Conservation (phyloP, 2,329 filamentous ascomycete genomes). For the Colletotrichum neosansevieriae region DNA sequence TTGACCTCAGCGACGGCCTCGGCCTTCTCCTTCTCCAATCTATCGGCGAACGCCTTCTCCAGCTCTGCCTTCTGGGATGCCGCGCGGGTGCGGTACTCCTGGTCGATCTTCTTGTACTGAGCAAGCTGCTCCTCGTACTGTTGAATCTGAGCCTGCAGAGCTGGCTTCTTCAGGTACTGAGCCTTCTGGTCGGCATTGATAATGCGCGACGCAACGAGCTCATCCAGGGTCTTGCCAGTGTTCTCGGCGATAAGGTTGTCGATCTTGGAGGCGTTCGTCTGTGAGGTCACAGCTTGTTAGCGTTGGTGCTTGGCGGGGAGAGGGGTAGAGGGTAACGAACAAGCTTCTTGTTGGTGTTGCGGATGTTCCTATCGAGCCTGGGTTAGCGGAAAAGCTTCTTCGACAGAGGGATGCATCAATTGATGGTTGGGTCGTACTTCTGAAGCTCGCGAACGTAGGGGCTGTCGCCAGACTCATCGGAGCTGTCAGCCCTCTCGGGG, state of each 20-base stretch:
- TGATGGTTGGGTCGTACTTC: conserved; percentile 71
- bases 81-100: conserved; percentile 75
- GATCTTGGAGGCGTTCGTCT: conserved; percentile 80
- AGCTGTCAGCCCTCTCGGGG: conserved; percentile 65
- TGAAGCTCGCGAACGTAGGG: conserved; percentile 88
- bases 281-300: conserved; percentile 26
- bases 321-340: conserved; percentile 63
- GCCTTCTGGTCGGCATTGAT: conserved; percentile 87
- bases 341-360: conserved; percentile 94
- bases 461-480: conserved; percentile 75
- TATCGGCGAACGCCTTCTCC: conserved; percentile 67
- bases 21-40: conserved; percentile 65
- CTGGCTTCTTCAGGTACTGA: conserved; percentile 81
- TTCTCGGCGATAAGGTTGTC: conserved; percentile 77
- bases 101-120: conserved; percentile 81
- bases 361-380: conserved; percentile 75
- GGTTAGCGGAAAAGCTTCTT: conserved; percentile 18
- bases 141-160: conserved; percentile 74
- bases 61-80: conserved; percentile 69
- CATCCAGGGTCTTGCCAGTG: conserved; percentile 77
- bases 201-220: conserved; percentile 77
- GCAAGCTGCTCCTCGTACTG: conserved; percentile 80
- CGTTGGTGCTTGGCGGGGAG: neutral
- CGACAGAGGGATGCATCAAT: conserved; percentile 14
- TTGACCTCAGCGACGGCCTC: conserved; percentile 66